phyloP scores from a whole-genome alignment of 2,329 filamentous ascomycete species.

The Graphilbum fragrans region DNA sequence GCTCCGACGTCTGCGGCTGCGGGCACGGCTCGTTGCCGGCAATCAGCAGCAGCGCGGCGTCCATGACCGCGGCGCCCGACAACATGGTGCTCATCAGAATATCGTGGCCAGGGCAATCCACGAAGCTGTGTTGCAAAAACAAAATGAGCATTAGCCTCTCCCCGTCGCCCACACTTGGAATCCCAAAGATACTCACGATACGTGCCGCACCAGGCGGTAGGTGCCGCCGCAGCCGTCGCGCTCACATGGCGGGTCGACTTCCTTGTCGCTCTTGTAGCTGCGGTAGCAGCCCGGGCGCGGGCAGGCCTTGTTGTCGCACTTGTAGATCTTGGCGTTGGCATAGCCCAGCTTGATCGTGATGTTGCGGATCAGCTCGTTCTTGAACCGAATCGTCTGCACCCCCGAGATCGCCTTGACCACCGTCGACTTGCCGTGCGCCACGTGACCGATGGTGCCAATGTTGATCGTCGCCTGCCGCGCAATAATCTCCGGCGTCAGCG shows the following conservation, averaged over 20 bases:
- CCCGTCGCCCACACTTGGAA: no score
- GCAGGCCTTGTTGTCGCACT: conserved; percentile 87
- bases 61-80: conserved; percentile 98
- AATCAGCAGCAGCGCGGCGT: conserved; percentile 89
- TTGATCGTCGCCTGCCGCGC: conserved; percentile 97
- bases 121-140: conserved; percentile 49
- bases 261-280: conserved; percentile 98
- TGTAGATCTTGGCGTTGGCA: conserved; percentile 98
- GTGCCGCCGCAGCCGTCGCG: conserved; percentile 79
- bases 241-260: conserved; percentile 93
- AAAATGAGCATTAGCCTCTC: not conserved
- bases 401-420: conserved; percentile 99
- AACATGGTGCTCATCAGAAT: conserved; percentile 99
- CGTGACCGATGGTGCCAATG: conserved; percentile 95
- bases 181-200: conserved; percentile 58
- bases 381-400: conserved; percentile 97
- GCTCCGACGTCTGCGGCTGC: conserved; percentile 96
- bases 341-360: conserved; percentile 99
- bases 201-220: conserved; percentile 81
- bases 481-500: conserved; percentile 92
- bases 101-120: conserved; percentile 98
- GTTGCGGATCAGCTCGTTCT: conserved; percentile 98
- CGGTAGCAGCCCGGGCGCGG: conserved; percentile 90
- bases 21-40: conserved; percentile 98
- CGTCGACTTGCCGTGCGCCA: conserved; percentile 97